phyloP scores from a whole-genome alignment of 805 yeast genomes.

The Candida khao-thaluensis region DNA sequence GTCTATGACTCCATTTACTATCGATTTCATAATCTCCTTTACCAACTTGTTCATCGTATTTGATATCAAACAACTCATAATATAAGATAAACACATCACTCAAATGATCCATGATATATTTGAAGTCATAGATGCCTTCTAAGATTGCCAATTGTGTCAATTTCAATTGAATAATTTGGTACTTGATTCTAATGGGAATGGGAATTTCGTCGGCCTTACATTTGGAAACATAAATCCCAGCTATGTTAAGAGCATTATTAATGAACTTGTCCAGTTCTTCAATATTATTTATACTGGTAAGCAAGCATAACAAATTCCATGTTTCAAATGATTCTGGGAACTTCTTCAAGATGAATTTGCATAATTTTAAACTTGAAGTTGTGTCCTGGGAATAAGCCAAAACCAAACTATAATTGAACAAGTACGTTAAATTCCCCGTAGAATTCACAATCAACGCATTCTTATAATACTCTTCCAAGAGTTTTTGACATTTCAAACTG shows the following conservation, averaged over 20 bases:
- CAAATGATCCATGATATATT: slow-evolving; percentile 59
- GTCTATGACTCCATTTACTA: slow-evolving; percentile 40
- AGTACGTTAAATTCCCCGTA: slow-evolving; percentile 27
- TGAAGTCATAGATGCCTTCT: slow-evolving; percentile 58
- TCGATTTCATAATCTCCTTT: slow-evolving; percentile 13
- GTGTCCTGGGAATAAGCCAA: slow-evolving; percentile 45
- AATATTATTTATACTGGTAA: slow-evolving; percentile 42
- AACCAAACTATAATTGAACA: slow-evolving; percentile 47
- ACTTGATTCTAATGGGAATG: slow-evolving; percentile 32
- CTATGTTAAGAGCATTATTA: slow-evolving; percentile 49
- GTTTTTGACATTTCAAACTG: slow-evolving; percentile 17
- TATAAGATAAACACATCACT: slow-evolving; percentile 64
- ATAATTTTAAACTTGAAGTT: slow-evolving; percentile 42
- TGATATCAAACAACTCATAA: slow-evolving; percentile 46
- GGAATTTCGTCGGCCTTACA: slow-evolving; percentile 24
- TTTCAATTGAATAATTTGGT: slow-evolving; percentile 64
- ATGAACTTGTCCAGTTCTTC: slow-evolving; percentile 57
- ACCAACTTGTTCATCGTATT: slow-evolving; percentile 15
- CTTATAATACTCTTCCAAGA: slow-evolving; percentile 28
- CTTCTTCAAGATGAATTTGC: slow-evolving; percentile 49
- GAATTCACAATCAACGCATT: slow-evolving; percentile 37
- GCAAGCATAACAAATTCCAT: slow-evolving; percentile 65
- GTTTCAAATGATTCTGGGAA: slow-evolving; percentile 57
- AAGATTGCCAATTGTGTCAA: slow-evolving; percentile 72
- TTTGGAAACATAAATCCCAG: slow-evolving; percentile 30